Evolutionary conservation across 192 early-diverging fungal species (phyloP).

Genomic region (Coemansia sp.): DNA sequence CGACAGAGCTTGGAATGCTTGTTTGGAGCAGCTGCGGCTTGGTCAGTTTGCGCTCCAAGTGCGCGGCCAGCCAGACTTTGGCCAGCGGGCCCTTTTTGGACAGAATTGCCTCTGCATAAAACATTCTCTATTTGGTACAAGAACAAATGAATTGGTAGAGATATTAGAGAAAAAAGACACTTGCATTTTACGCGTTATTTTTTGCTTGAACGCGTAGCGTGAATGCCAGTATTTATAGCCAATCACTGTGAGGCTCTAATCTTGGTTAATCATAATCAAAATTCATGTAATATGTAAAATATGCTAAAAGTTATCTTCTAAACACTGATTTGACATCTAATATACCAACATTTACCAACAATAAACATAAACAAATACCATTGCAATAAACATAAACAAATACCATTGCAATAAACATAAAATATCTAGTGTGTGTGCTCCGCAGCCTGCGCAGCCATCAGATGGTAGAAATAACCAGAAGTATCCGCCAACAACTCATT

Average conservation of each 20-base stretch:
- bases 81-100: slow-evolving; percentile 87
- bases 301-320: no score
- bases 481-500: slow-evolving; percentile 57
- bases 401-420: no score
- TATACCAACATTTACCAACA: neutral
- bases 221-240: no score
- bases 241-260: no score
- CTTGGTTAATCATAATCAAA: no score
- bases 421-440: slow-evolving; percentile 17
- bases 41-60: slow-evolving; percentile 94
- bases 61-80: slow-evolving; percentile 96
- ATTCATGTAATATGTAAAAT: no score
- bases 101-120: slow-evolving; percentile 76
- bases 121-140: slow-evolving; percentile 46
- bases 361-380: neutral
- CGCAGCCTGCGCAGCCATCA: slow-evolving; percentile 51
- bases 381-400: neutral
- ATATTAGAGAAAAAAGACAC: no score
- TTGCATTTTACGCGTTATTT: no score
- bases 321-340: no score
- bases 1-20: slow-evolving; percentile 85
- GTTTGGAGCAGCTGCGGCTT: slow-evolving; percentile 93
- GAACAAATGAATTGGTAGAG: no score
- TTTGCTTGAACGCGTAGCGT: no score
- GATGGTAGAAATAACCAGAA: slow-evolving; percentile 55